Conservation (phyloP, 352 stramenopile species). For the Pythium sp. region DNA sequence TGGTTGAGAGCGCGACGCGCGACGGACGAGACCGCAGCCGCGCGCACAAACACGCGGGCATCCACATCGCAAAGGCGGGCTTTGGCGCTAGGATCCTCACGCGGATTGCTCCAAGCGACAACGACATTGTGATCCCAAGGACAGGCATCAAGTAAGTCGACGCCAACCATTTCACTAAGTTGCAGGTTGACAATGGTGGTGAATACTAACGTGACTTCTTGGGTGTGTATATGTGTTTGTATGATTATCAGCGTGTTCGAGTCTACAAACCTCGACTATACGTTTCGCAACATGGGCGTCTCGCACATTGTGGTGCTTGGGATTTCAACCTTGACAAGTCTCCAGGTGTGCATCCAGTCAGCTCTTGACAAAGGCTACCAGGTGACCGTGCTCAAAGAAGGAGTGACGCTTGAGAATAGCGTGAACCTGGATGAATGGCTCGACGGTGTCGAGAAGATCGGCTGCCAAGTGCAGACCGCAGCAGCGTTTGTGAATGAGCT, state of each 20-base stretch:
- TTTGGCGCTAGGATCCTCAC: slow-evolving; percentile 72
- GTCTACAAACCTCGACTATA: slow-evolving; percentile 87
- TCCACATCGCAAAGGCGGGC: slow-evolving; percentile 65
- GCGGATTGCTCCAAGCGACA: slow-evolving; percentile 38
- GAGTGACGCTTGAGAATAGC: slow-evolving; percentile 24
- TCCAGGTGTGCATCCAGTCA: slow-evolving; percentile 78
- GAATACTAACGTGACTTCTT: background rate
- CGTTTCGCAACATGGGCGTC: slow-evolving; percentile 85
- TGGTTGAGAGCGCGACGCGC: slow-evolving; percentile 84
- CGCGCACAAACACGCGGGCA: slow-evolving; percentile 85
- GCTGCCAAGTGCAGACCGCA: slow-evolving; percentile 29
- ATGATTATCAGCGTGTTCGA: slow-evolving; percentile 64
- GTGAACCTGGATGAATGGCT: slow-evolving; percentile 19
- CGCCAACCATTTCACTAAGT: background rate
- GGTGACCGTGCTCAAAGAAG: slow-evolving; percentile 82
- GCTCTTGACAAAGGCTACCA: slow-evolving; percentile 88
- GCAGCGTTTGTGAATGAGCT: slow-evolving; percentile 33
- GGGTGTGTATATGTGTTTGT: slow-evolving; percentile 5
- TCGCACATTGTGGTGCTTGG: slow-evolving; percentile 84
- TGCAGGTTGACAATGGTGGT: background rate
- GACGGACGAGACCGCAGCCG: slow-evolving; percentile 82
- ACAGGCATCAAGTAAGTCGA: slow-evolving; percentile 67
- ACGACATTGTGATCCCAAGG: slow-evolving; percentile 85
- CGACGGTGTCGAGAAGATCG: slow-evolving; percentile 23
- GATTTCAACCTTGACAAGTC: slow-evolving; percentile 79